Conservation (phyloP, 441 rosid species). For the Macaranga tanarius region DNA sequence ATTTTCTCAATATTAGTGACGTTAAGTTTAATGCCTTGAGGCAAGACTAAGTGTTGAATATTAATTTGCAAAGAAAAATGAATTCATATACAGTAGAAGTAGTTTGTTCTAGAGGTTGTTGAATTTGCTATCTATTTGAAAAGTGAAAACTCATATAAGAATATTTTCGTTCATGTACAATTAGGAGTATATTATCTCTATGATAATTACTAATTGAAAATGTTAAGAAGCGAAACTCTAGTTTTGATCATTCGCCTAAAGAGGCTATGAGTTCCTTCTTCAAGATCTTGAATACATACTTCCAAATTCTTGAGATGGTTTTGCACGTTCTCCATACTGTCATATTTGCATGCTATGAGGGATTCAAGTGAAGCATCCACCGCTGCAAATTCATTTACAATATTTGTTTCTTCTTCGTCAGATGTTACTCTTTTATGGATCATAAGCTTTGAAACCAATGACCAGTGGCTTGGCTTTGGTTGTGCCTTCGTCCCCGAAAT, state of each 20-base stretch:
- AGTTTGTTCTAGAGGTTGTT: too few species aligned
- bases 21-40: too few species aligned
- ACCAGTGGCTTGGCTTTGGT: slow-evolving; percentile 31
- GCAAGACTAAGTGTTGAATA: too few species aligned
- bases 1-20: too few species aligned
- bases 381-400: slow-evolving; percentile 29
- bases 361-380: slow-evolving; percentile 30
- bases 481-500: slow-evolving; percentile 29
- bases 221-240: slow-evolving; percentile 50
- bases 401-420: slow-evolving; percentile 14
- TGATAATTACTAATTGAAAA: slow-evolving; percentile 14
- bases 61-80: too few species aligned
- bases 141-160: not conserved
- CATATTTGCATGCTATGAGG: slow-evolving; percentile 18
- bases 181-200: too few species aligned
- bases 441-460: slow-evolving; percentile 41
- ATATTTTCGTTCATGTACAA: not conserved
- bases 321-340: slow-evolving; percentile 26
- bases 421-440: slow-evolving; percentile 25
- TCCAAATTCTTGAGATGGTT: slow-evolving; percentile 34
- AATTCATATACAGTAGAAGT: too few species aligned
- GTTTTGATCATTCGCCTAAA: slow-evolving; percentile 43
- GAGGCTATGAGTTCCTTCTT: slow-evolving; percentile 39
- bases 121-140: too few species aligned
- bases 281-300: slow-evolving; percentile 40